Percentiles rank a stretch among this genome's conserved stretches.
Conservation (phyloP, 768 basidiomycete genomes). For the Pleurotus salmoneostramineus region DNA sequence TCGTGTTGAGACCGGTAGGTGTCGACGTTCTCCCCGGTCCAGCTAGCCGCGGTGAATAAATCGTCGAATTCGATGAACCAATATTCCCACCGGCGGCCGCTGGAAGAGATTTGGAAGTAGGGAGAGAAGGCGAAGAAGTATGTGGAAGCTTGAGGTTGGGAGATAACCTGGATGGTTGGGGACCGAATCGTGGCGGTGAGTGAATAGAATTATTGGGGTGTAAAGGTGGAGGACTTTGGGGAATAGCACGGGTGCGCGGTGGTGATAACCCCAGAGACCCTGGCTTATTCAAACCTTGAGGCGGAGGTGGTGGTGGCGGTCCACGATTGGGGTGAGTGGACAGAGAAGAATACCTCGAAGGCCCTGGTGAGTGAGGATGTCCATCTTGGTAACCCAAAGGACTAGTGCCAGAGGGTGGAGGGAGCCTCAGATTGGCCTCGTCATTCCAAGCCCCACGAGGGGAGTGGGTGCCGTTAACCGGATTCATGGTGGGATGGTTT, state of each 20-base stretch:
- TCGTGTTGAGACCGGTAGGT: slow-evolving; percentile 20
- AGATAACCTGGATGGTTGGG: slow-evolving; percentile 12
- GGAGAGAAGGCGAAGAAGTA: slow-evolving; percentile 10
- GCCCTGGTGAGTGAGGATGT: slow-evolving; percentile 34
- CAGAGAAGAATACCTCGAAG: slow-evolving; percentile 29
- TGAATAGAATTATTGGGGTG: slow-evolving; percentile 13
- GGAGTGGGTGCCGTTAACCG: slow-evolving; percentile 24
- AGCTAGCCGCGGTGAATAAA: slow-evolving; percentile 15
- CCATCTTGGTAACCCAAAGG: slow-evolving; percentile 26
- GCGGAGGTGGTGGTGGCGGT: slow-evolving; percentile 13
- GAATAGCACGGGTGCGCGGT: slow-evolving; percentile 26
- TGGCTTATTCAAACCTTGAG: slow-evolving; percentile 21
- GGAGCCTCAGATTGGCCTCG: slow-evolving; percentile 28
- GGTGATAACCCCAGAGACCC: slow-evolving; percentile 30
- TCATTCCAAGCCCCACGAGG: slow-evolving; percentile 31
- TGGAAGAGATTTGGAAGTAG: slow-evolving; percentile 3
- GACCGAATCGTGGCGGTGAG: slow-evolving; percentile 24
- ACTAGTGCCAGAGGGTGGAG: slow-evolving; percentile 24
- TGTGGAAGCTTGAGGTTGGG: slow-evolving; percentile 14
- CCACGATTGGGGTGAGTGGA: slow-evolving; percentile 14
- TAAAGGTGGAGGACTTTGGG: slow-evolving; percentile 20
- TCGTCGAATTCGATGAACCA: slow-evolving; percentile 12
- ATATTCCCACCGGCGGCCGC: slow-evolving; percentile 8
- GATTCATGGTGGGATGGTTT: slow-evolving; percentile 13
- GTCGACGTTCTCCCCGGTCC: slow-evolving; percentile 20